Evolutionary conservation across 1,284 basidiomycete species (phyloP), one percentile per base, ranked within the genome.

Genomic region (Ustilago nuda): DNA sequence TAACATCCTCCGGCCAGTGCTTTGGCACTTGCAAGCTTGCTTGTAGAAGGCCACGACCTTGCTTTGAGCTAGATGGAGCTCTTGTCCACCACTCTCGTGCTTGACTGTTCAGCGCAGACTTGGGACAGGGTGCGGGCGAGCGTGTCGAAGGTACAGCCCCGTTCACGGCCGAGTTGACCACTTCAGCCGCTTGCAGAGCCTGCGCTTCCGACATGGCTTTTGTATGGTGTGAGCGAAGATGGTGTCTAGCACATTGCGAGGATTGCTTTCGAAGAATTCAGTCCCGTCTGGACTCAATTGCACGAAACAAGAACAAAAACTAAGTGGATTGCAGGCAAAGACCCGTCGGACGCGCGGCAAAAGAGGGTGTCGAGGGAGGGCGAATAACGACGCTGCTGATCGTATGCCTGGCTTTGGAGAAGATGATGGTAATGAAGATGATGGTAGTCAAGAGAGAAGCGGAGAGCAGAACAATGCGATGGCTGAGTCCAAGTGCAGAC

Each of bases 1-100:
- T 65, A 3, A 72, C 73, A 33, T 68, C 52, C 6, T 35, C 17
- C 8, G 73, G 73, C 73, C 73, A 76, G 17, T 65, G 35, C 7
- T 23, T 13, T 12, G 73, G 73, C 8, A 64, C 48, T 32, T 61
- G 53, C 8, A 64, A 27, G 30, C 15, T 39, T 8, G 32, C 32
- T 27, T 46, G 27, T 3, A 45, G 51, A 17, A 4, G 59, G 13
- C 17, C 12, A 17, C 35, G 51, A 27, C 13, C 23, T n/a, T 33
- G 33, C 30, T 37, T 41, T 4, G 46, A 39, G 35, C 57, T 51
- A 37, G 45, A 27, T 13, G 39, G 17, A 50, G 32, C 36, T 23
- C 17, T 41, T 33, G 48, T 36, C 54, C 58, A 56, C 58, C 56
- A 53, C 33, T 56, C 37, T 13, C 48, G 43, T 27, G 62, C 68